phyloP scores from a whole-genome alignment of 805 yeast species.

The Pichia phayaonensis region DNA sequence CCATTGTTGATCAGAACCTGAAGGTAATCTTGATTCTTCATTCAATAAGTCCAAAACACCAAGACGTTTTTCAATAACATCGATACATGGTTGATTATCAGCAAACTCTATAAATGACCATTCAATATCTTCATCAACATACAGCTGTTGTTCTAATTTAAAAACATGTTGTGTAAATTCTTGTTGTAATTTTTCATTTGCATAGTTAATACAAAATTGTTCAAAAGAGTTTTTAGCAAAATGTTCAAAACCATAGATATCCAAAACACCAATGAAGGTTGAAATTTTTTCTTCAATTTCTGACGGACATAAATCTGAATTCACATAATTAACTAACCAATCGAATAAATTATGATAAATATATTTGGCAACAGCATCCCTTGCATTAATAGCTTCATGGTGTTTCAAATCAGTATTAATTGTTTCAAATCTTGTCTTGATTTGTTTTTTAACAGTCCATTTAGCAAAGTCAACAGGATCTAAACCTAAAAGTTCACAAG shows the following conservation, averaged over 20 bases:
- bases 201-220: conserved; percentile 95
- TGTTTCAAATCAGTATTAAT: conserved; percentile 75
- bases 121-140: conserved; percentile 83
- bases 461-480: conserved; percentile 68
- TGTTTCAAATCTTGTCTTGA: conserved; percentile 85
- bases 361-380: conserved; percentile 95
- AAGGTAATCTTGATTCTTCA: conserved; percentile 91
- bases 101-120: conserved; percentile 96
- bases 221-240: conserved; percentile 91
- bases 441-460: conserved; percentile 91
- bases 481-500: conserved; percentile 77
- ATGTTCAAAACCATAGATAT: conserved; percentile 96
- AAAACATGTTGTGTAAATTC: conserved; percentile 96
- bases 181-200: conserved; percentile 94
- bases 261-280: conserved; percentile 85
- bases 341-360: conserved; percentile 89
- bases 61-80: conserved; percentile 77
- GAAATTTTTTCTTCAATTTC: conserved; percentile 48
- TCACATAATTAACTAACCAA: conserved; percentile 86
- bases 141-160: conserved; percentile 94
- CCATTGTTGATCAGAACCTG: conserved; percentile 92
- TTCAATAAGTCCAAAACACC: conserved; percentile 86
- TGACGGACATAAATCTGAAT: conserved; percentile 72
- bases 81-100: conserved; percentile 95
- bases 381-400: conserved; percentile 80